Evolutionary conservation across 2,329 filamentous ascomycete genomes (phyloP), one percentile per base, ranked within the genome.

Genomic region (Penicillium janthinellum): DNA sequence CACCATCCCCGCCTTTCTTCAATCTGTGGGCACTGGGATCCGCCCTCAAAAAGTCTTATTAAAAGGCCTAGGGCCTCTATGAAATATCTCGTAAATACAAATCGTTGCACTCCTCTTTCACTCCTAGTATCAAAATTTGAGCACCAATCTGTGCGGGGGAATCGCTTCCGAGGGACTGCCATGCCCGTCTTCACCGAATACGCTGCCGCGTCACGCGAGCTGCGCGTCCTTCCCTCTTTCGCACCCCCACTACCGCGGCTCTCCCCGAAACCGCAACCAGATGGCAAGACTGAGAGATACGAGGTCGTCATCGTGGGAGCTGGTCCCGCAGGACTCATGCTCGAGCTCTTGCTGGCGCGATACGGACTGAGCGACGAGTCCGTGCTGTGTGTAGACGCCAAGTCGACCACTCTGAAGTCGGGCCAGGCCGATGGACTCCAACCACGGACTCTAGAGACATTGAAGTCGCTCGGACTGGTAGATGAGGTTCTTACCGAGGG

Each of bases 401-500:
- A 79, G 55, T 65, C 78, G 0, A 65, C 65, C 0, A 73, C 72
- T 1, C 62, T 79, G 8, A 75, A 77, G 62, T 74, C 75, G 0
- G 78, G 78, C 11, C 78, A 79, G 55, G 79, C 79, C 0, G 77
- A 79, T 60, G 78, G 77, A 0, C 64, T 80, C 4, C 77, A 79
- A 51, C 77, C 77, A 6, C 72, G 79, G 6, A 80, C 78, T 1
- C 67, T 80, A 4, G 79, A 81, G 60, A 74, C 79, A 6, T 61
- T 81, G 5, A 75, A 78, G 51, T 75, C 75, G 1, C 71, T 81
- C 4, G 78, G 77, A 1, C 62, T 81, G 1, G 72, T 68, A 0
- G 74, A 77, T 35, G 74, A 78, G 55, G 70, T 81, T 38, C 67
- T 78, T 28, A 70, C 67, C 4, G 74, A 77, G 52, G 75, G 75